These are phyloP conservation scores for Hericium rajendrae DNA, from an alignment of 768 basidiomycete genomes.

Conservation along the genomic window DNA sequence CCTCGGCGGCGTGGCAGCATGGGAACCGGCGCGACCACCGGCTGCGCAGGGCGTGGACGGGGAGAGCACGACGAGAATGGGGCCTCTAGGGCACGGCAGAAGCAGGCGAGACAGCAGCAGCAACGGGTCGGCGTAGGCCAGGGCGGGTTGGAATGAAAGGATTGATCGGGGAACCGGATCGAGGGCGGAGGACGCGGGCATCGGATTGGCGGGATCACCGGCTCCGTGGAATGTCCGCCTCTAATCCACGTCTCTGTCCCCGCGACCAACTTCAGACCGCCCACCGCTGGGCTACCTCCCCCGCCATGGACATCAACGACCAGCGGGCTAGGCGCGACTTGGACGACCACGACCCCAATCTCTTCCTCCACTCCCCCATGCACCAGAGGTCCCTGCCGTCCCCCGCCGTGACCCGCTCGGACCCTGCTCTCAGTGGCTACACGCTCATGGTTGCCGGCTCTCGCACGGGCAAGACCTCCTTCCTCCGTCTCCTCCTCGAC, in stretches of 20 bases:
- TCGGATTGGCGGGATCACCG: neutral
- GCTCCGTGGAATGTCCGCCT: neutral
- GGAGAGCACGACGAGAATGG: neutral
- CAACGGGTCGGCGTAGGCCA: neutral
- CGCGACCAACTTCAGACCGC: constrained; percentile 22
- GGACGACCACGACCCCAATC: constrained; percentile 22
- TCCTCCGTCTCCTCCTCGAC: constrained; percentile 79
- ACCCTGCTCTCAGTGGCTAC: constrained; percentile 35
- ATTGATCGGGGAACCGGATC: neutral
- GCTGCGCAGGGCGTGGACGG: neutral
- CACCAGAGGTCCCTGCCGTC: constrained; percentile 20
- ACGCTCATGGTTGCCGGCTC: constrained; percentile 78
- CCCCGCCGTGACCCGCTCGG: constrained; percentile 18
- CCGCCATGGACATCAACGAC: constrained; percentile 54
- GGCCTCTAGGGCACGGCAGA: neutral
- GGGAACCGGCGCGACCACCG: too few relatives aligned
- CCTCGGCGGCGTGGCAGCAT: too few relatives aligned
- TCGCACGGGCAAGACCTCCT: constrained; percentile 79
- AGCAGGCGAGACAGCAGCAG: neutral
- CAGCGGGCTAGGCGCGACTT: constrained; percentile 38
- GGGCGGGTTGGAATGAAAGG: neutral
- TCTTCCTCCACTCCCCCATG: constrained; percentile 15
- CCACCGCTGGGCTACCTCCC: constrained; percentile 18
- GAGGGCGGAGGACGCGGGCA: neutral
- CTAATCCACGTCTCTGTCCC: constrained; percentile 30